phyloP scores from a whole-genome alignment of 345 rosid genomes.

The Mercurialis annua region DNA sequence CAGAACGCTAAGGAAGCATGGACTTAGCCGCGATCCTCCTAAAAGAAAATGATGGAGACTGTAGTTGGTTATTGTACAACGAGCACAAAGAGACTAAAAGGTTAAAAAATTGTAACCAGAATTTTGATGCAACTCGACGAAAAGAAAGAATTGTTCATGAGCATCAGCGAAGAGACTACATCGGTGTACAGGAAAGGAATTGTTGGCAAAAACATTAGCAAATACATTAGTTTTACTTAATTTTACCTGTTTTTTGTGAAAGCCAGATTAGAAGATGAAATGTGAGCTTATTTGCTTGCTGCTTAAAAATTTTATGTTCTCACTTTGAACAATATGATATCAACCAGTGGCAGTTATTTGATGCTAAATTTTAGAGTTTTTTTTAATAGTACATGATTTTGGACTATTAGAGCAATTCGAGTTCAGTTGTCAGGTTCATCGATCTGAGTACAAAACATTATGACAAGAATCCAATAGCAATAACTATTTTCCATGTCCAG shows the following conservation, averaged over 20 bases:
- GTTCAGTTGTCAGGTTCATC: not conserved
- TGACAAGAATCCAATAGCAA: not conserved
- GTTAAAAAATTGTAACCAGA: not conserved
- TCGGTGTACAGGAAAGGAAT: too few species aligned
- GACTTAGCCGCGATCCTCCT: slow-evolving; percentile 81
- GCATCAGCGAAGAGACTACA: not conserved
- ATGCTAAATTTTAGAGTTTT: too few species aligned
- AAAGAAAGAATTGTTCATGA: not conserved
- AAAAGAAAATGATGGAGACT: slow-evolving; percentile 39
- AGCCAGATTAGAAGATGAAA: not conserved
- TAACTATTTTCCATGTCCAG: not conserved
- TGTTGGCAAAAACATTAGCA: too few species aligned
- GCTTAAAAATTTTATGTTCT: not conserved
- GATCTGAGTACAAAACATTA: not conserved
- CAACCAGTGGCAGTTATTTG: too few species aligned
- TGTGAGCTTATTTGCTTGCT: not conserved
- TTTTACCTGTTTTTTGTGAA: not conserved
- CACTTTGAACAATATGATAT: not conserved
- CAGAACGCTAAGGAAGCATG: slow-evolving; percentile 68
- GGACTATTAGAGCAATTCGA: too few species aligned
- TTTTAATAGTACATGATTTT: too few species aligned
- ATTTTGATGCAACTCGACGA: not conserved
- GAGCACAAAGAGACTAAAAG: not conserved
- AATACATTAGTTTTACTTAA: not conserved
- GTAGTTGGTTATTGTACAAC: not conserved